Evolutionary conservation across 805 yeast genomes (phyloP).

Genomic region (Danielia oregonensis): DNA sequence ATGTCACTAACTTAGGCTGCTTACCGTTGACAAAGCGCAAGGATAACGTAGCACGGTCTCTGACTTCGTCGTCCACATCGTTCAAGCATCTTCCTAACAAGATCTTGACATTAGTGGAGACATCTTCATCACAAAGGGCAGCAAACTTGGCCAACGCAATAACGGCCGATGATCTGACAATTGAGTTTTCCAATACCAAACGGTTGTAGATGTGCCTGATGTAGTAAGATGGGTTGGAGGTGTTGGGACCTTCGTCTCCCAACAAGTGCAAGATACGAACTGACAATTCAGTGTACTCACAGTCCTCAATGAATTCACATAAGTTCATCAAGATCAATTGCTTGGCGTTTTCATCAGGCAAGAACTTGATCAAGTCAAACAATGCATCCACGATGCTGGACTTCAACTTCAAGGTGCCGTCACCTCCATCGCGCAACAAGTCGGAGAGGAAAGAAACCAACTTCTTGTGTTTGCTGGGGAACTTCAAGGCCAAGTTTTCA

Average conservation of each 20-base stretch:
- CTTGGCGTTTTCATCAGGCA: conserved; percentile 67
- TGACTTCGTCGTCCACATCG: conserved; percentile 93
- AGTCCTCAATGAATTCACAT: conserved; percentile 97
- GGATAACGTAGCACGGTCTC: conserved; percentile 93
- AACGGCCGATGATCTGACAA: conserved; percentile 94
- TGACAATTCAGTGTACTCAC: conserved; percentile 90
- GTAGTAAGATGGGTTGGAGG: conserved; percentile 81
- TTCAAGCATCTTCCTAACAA: conserved; percentile 78
- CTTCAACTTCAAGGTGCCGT: conserved; percentile 85
- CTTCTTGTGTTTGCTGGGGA: conserved; percentile 84
- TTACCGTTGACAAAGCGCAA: conserved; percentile 53
- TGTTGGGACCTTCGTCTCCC: conserved; percentile 91
- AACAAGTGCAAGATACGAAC: conserved; percentile 89
- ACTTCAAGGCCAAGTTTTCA: conserved; percentile 84
- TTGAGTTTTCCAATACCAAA: conserved; percentile 92
- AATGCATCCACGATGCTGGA: conserved; percentile 87
- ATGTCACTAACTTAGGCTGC: conserved; percentile 51
- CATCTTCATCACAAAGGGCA: conserved; percentile 62
- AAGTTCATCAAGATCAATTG: conserved; percentile 80
- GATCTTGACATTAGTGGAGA: conserved; percentile 66
- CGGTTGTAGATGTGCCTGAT: conserved; percentile 96
- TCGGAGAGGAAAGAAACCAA: conserved; percentile 81
- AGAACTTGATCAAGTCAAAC: conserved; percentile 83
- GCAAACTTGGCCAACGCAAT: conserved; percentile 90
- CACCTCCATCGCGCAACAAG: conserved; percentile 81